phyloP scores from a whole-genome alignment of 306 rosid genomes.

The Quercus glauca region DNA sequence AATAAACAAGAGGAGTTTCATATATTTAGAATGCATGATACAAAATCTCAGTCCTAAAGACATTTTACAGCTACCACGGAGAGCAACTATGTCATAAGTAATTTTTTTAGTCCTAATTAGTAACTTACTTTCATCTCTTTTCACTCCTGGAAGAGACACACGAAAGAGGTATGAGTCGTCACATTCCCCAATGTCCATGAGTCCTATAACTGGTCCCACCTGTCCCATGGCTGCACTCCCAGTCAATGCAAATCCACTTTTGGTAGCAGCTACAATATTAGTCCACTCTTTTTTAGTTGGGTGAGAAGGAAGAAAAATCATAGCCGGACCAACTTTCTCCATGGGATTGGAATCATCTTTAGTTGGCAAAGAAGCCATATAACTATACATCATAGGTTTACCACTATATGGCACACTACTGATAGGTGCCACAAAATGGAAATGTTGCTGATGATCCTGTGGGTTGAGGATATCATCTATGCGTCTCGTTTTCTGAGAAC shows the following conservation, averaged over 20 bases:
- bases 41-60: conserved; percentile 13
- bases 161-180: conserved; percentile 71
- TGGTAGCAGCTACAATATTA: conserved; percentile 51
- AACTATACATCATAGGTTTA: conserved; percentile 37
- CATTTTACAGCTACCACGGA: neutral
- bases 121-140: conserved; percentile 80
- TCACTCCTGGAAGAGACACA: conserved; percentile 75
- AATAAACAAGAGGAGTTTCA: neutral
- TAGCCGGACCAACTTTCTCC: conserved; percentile 47
- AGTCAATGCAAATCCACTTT: conserved; percentile 56
- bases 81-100: conserved; percentile 5
- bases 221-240: conserved; percentile 68
- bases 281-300: conserved; percentile 54
- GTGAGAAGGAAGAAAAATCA: conserved; percentile 53
- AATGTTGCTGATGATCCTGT: conserved; percentile 26
- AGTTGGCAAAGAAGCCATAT: conserved; percentile 29
- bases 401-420: conserved; percentile 45
- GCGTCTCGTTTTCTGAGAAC: conserved; percentile 17
- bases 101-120: conserved; percentile 8
- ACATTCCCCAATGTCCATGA: conserved; percentile 74
- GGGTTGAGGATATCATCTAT: conserved; percentile 19
- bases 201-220: conserved; percentile 67
- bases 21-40: neutral
- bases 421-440: conserved; percentile 40
- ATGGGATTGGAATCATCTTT: conserved; percentile 28